Evolutionary conservation across 208 protist genomes (phyloP).

Genomic region (Giardia muris): DNA sequence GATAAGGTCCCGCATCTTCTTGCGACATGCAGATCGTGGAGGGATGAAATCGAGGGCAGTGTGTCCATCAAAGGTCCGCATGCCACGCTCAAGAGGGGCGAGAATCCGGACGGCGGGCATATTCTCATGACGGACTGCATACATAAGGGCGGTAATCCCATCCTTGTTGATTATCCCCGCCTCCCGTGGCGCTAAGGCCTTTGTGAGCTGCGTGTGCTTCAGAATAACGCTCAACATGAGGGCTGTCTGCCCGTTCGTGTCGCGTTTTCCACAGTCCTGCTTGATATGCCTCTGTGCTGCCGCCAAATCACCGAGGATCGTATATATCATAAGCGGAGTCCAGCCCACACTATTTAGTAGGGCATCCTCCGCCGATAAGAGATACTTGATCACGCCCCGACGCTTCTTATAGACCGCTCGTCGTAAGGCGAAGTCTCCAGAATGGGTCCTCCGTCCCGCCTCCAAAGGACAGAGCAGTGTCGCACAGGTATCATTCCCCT

Average conservation of each 20-base stretch:
- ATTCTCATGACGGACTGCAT: not conserved
- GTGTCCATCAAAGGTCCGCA: not conserved
- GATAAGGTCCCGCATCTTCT: too few species aligned
- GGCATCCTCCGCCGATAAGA: not conserved
- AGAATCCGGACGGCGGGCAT: not conserved
- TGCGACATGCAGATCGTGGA: not conserved
- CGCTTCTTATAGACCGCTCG: not conserved
- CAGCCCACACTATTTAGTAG: not conserved
- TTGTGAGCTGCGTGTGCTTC: not conserved
- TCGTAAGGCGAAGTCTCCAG: not conserved
- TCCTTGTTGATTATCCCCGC: not conserved
- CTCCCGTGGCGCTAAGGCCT: not conserved
- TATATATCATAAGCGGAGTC: not conserved
- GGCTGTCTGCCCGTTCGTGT: not conserved
- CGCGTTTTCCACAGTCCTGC: not conserved
- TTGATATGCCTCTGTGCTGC: not conserved
- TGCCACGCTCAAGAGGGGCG: not conserved
- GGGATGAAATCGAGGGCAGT: not conserved
- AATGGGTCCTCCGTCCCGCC: not conserved
- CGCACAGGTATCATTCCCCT: not conserved
- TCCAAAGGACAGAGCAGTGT: not conserved
- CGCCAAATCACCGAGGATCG: not conserved
- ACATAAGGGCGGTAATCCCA: not conserved
- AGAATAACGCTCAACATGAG: not conserved
- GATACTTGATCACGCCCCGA: not conserved